Base-by-base conservation (phyloP, 2,329 filamentous ascomycete species). In the Hypoxylon sp. region DNA sequence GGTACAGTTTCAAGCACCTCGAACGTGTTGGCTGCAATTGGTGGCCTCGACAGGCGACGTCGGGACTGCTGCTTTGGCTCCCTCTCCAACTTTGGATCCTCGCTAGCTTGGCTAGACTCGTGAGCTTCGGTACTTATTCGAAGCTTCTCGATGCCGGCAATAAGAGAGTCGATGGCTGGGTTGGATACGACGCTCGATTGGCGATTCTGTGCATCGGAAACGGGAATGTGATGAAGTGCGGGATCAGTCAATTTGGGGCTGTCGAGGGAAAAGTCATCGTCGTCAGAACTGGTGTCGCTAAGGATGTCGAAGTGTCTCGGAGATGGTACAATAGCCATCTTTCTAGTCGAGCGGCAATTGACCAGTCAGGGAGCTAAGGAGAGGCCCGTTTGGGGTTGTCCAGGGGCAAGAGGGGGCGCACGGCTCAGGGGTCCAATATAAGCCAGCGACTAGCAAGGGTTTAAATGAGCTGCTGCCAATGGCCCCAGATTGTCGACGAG, bases 71-170 rank as follows among this genome's bases (percentile, higher is more conserved):
- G 62, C 43, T 63, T 66, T 23, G 55, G 48, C 10, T 54, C 64
- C 42, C 24, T 42, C n/a, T 45, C 48, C 55, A 51, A 60, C 31
- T 63, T 40, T 15, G 55, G 33, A 21, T 55, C 58, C 27, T 40
- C 41, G 10, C 59, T 49, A 40, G 55, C 57, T 42, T 45, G 64
- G 31, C 38, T 60, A 18, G 63, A 33, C 45, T 67, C 53, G 33
- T 49, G 55, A 38, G 31, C 48, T 18, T 54, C 58, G 13, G 47
- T 26, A 27, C 56, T 48, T 50, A 65, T 59, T 55, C 73, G 72
- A 45, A 77, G 69, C 52, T 71, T 70, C 55, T 69, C 64, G 9
- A 77, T 65, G 20, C 72, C 65, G n/a, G 65, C 55, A 38, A 73
- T 67, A 27, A 77, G 63, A 11, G 69, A 69, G 11, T 76, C 73